Base-by-base conservation (phyloP, 257 asterid genomes). In the Solanum piurae region DNA sequence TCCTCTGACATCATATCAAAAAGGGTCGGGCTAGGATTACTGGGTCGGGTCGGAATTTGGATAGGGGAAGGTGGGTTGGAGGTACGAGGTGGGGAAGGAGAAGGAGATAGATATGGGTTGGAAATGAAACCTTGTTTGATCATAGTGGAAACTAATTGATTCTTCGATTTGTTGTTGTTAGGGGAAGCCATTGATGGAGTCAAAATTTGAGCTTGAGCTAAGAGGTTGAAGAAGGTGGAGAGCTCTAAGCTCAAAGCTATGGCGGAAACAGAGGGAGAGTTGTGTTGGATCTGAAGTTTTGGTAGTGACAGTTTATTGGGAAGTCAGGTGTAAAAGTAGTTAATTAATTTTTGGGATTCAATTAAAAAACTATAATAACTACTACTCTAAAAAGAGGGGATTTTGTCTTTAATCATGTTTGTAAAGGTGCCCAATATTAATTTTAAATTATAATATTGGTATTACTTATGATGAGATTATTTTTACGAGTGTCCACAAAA, bases 61-160 rank as follows among this genome's bases (percentile, higher is more conserved):
- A 95, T 92, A 89, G 89, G 91, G 52, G 94, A 27, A 87, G 69
- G 66, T 90, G 93, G 87, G 72, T 84, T 89, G 89, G 92, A 77
- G 25, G 68, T 7, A 72, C 52, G 75, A 5, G 87, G 87, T 21
- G 72, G 84, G 18, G 80, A 72, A 31, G 55, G 71, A n/a, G 91
- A 83, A n/a, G 95, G 95, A 33, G 97, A 92, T 91, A 93, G 93
- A 38, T 92, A 88, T 88, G 98, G 94, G 88, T 94, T 95, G 75
- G 98, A 92, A 31, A 94, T 92, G 94, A 94, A 94, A 66, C 98
- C 98, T 87, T 95, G 98, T 89, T 93, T 97, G 58, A 95, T 95
- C 98, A 97, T 97, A 3, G 97, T 83, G 86, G 99, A 95, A 10
- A 97, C 98, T 49, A 90, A 58, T 44, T 91, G 94, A 36, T 64